These are phyloP conservation scores for Globisporangium yorkense DNA, from an alignment of 352 stramenopile genomes.

Conservation along the genomic window DNA sequence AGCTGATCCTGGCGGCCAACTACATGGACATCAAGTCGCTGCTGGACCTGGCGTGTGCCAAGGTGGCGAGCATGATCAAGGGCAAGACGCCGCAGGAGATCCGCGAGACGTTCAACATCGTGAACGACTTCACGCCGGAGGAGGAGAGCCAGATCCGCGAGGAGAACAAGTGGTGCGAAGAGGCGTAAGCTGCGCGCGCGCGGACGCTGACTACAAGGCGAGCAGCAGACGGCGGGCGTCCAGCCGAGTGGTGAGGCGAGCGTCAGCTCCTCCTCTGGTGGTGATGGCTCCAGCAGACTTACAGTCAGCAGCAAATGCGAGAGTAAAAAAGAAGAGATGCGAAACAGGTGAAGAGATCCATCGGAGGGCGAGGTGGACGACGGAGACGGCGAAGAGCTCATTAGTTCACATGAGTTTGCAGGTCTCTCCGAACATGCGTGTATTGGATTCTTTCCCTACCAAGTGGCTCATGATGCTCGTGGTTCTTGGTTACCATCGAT, in stretches of 20 bases:
- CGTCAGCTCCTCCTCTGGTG: too few species aligned
- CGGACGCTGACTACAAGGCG: not conserved
- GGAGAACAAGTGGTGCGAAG: constrained; percentile 99
- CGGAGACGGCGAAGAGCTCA: too few species aligned
- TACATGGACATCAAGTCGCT: constrained; percentile 99
- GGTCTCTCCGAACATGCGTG: too few species aligned
- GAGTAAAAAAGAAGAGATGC: not conserved
- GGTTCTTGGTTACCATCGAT: too few species aligned
- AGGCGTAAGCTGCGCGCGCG: constrained; percentile 72
- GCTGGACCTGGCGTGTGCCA: constrained; percentile 88
- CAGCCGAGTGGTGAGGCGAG: not conserved
- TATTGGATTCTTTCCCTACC: too few species aligned
- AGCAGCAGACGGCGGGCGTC: not conserved
- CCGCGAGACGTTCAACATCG: constrained; percentile 99
- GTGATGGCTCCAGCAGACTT: not conserved
- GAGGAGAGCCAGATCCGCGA: constrained; percentile 99
- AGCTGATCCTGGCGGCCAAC: constrained; percentile 99
- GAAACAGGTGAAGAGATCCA: not conserved
- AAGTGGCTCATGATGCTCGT: too few species aligned
- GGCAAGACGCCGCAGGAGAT: constrained; percentile 99
- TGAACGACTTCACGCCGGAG: constrained; percentile 99
- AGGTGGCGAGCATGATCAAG: constrained; percentile 93
- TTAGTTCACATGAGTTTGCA: too few species aligned
- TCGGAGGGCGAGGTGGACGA: not conserved
- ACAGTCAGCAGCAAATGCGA: not conserved